A percentile compares a stretch with the other conserved stretches of the same genome.
Evolutionary conservation across 148 eudicot species (phyloP).

Genomic region (Gaultheria prostrata): DNA sequence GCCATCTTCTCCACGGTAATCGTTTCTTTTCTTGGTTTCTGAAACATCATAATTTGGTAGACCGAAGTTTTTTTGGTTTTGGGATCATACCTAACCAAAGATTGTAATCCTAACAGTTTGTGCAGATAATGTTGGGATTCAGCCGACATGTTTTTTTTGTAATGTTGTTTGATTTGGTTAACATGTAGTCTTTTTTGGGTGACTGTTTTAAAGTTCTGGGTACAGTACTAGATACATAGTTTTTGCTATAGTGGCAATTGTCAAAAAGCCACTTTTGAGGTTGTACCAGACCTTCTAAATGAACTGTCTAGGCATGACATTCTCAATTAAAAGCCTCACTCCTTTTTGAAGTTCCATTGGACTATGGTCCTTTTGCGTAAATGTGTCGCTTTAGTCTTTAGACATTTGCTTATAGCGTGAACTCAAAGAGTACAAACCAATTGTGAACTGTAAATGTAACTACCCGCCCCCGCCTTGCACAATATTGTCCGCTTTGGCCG

Average conservation of each 20-base stretch:
- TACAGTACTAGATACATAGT: not conserved
- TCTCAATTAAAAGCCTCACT: not conserved
- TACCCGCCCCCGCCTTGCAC: too few relatives aligned
- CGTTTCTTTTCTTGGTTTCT: not conserved
- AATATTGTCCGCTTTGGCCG: too few relatives aligned
- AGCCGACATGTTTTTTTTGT: not conserved
- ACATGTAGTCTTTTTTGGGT: not conserved
- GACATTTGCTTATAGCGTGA: not conserved
- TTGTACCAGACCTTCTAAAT: not conserved
- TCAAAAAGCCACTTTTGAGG: not conserved
- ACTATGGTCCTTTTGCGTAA: not conserved
- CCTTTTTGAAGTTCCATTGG: not conserved
- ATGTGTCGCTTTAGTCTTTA: not conserved
- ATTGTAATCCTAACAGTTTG: not conserved
- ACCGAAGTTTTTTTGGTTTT: not conserved
- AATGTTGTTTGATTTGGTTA: not conserved
- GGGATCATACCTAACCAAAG: not conserved
- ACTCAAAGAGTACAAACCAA: not conserved
- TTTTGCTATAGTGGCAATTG: not conserved
- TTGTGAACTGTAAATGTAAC: not conserved
- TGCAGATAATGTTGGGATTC: not conserved
- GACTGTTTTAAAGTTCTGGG: not conserved
- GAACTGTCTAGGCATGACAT: not conserved
- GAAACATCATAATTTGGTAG: not conserved
- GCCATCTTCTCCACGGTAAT: not conserved